Conservation (phyloP, 208 protist species). For the Trypanosomatidae sp. region DNA sequence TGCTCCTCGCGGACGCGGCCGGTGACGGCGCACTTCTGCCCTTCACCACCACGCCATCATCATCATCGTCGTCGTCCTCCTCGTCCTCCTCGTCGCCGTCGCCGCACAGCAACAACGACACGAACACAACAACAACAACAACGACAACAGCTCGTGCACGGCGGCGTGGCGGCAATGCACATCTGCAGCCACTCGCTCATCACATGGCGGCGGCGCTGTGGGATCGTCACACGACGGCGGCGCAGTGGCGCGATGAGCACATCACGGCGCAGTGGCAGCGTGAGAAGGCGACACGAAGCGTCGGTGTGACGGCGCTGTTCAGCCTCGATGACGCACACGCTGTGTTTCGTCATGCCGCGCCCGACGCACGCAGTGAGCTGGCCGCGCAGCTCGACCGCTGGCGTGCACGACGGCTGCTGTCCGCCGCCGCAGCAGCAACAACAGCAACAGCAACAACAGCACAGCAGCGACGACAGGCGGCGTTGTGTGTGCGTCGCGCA, state of each 20-base stretch:
- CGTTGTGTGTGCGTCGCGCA: no score
- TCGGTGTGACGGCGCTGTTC: constrained; percentile 10
- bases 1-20: constrained; percentile 37
- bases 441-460: no score
- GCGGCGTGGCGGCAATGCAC: constrained; percentile 22
- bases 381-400: constrained; percentile 27
- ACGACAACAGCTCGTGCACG: no score
- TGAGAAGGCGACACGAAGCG: constrained; percentile 13
- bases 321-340: constrained; percentile 15
- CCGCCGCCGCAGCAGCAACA: background rate
- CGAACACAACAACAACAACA: no score
- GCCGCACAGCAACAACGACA: no score
- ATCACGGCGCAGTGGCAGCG: constrained; percentile 59
- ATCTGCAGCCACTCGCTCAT: constrained; percentile 14
- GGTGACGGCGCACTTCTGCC: no score
- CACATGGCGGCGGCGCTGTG: constrained; percentile 35
- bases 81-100: no score
- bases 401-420: constrained; percentile 6
- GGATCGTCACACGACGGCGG: constrained; percentile 5
- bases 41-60: no score
- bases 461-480: background rate
- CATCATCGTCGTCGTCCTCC: no score
- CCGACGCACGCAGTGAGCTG: constrained; percentile 47
- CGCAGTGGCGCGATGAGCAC: constrained; percentile 51
- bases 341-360: constrained; percentile 25